Evolutionary conservation across 192 early-diverging fungal genomes (phyloP).

Genomic region (Linnemannia hyalina): DNA sequence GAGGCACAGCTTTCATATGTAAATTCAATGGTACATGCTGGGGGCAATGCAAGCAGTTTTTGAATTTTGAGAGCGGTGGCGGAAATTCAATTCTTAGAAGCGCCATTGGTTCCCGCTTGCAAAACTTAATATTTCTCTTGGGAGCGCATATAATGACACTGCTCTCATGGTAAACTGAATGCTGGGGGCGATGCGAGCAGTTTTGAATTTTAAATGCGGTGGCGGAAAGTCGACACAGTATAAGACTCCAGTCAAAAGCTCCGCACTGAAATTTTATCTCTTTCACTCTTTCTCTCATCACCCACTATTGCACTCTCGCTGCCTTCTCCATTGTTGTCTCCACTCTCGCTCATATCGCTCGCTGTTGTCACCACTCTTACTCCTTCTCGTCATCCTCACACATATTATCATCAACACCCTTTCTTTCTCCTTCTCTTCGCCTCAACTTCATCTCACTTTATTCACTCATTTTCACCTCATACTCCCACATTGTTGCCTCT

Average conservation of each 20-base stretch:
- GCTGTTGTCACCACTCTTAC: constrained; percentile 7
- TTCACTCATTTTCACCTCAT: background rate
- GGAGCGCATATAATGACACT: constrained; percentile 6
- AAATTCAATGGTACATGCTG: background rate
- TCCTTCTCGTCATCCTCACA: constrained; percentile 9
- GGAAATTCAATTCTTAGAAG: background rate
- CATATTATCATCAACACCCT: constrained; percentile 2
- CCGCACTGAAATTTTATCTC: background rate
- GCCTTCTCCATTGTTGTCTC: background rate
- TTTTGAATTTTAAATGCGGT: background rate
- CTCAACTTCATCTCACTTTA: constrained; percentile 4
- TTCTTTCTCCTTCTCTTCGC: constrained; percentile 7
- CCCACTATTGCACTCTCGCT: constrained; percentile 2
- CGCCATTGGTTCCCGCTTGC: constrained; percentile 2
- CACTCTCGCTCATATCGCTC: constrained; percentile 12
- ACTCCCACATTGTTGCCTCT: constrained; percentile 2
- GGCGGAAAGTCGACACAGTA: background rate
- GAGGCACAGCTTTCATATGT: constrained; percentile 4
- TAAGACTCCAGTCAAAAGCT: background rate
- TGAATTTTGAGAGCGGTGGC: background rate
- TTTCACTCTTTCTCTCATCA: constrained; percentile 6
- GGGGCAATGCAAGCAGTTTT: background rate
- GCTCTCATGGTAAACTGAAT: background rate
- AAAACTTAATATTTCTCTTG: constrained; percentile 6
- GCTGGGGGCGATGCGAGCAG: constrained; percentile 12